phyloP scores from a whole-genome alignment of 2,329 filamentous ascomycete species.

The Aspergillus sp. region DNA sequence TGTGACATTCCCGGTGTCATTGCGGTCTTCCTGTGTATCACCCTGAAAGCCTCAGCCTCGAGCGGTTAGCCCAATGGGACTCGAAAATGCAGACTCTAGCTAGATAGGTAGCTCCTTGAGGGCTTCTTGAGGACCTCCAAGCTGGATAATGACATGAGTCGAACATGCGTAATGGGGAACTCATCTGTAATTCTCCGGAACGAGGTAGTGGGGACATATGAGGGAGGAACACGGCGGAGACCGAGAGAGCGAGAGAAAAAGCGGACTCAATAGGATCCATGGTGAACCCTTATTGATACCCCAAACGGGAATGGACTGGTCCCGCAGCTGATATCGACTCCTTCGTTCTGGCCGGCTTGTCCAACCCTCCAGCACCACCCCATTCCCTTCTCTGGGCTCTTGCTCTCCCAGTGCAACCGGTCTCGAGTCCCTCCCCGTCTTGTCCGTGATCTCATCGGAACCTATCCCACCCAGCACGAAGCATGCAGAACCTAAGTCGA shows the following conservation, averaged over 20 bases:
- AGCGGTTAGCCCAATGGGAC: too few relatives aligned
- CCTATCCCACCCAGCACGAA: background rate
- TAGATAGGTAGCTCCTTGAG: too few relatives aligned
- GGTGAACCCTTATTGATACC: slow-evolving; percentile 22
- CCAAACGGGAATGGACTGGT: slow-evolving; percentile 17
- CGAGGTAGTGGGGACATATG: background rate
- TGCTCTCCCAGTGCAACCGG: background rate
- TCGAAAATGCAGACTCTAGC: too few relatives aligned
- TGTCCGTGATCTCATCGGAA: background rate
- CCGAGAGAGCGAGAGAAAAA: background rate
- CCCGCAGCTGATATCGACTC: background rate
- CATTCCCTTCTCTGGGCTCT: background rate
- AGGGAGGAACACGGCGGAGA: background rate
- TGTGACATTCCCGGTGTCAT: too few relatives aligned
- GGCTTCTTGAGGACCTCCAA: too few relatives aligned
- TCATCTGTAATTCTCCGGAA: background rate
- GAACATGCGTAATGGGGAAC: too few relatives aligned
- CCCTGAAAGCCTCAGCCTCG: too few relatives aligned
- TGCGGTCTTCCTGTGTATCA: too few relatives aligned
- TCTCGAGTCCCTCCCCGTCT: too few relatives aligned
- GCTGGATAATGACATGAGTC: too few relatives aligned
- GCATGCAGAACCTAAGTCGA: background rate
- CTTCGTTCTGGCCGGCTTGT: background rate
- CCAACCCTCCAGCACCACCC: background rate
- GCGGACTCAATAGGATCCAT: background rate